phyloP scores from a whole-genome alignment of 2,329 filamentous ascomycete genomes.

The Metarhizium robertsii region DNA sequence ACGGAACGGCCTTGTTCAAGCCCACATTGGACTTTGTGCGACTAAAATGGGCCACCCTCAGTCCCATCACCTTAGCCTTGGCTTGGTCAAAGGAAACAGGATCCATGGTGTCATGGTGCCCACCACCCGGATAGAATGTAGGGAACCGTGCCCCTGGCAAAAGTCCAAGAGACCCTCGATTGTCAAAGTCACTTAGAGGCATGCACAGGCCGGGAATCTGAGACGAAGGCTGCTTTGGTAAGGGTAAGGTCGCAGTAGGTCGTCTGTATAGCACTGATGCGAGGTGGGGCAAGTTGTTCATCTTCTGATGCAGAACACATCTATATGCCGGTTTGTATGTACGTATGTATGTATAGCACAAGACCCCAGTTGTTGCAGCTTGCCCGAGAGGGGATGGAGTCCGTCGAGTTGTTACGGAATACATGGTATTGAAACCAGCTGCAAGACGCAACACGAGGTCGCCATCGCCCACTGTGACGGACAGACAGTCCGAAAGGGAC shows the following conservation, averaged over 20 bases:
- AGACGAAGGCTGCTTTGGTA: slow-evolving; percentile 11
- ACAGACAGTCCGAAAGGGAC: background rate
- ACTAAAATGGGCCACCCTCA: background rate
- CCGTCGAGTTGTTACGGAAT: background rate
- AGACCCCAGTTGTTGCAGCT: background rate
- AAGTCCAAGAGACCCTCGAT: slow-evolving; percentile 2
- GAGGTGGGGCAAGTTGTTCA: background rate
- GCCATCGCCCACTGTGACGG: background rate
- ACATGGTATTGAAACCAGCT: slow-evolving; percentile 4
- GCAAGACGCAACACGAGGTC: background rate
- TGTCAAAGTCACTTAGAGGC: slow-evolving; percentile 9
- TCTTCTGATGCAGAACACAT: background rate
- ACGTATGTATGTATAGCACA: background rate
- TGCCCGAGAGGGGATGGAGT: background rate
- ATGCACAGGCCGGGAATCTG: slow-evolving; percentile 10
- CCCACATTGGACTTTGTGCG: background rate
- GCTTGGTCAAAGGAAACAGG: slow-evolving; percentile 1
- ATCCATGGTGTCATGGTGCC: slow-evolving; percentile 1
- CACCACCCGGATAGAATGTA: background rate
- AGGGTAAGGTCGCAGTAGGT: background rate
- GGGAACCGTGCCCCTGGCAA: slow-evolving; percentile 5
- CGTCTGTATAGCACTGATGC: too few species aligned
- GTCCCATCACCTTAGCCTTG: slow-evolving; percentile 2
- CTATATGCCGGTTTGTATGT: background rate
- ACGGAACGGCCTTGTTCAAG: background rate